phyloP scores from a whole-genome alignment of 148 eudicot genomes.

The Rhododendron ovatum region DNA sequence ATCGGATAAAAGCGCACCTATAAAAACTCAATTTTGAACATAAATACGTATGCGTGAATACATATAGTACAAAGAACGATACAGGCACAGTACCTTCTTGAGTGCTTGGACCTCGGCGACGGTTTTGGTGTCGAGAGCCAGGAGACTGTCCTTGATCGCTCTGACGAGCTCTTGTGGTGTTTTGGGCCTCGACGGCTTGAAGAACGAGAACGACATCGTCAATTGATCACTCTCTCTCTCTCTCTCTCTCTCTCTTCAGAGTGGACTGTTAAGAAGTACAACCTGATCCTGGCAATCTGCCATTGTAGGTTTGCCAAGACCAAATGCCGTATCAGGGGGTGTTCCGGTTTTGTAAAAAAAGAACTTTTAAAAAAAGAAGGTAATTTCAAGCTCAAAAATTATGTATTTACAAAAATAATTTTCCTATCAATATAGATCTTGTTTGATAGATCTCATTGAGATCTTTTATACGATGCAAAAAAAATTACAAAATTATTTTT shows the following conservation, averaged over 20 bases:
- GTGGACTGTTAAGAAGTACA: background rate
- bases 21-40: background rate
- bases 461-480: no score
- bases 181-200: constrained; percentile 50
- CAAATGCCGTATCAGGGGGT: background rate
- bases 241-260: background rate
- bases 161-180: constrained; percentile 46
- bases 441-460: no score
- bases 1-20: background rate
- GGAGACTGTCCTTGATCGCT: constrained; percentile 67
- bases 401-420: no score
- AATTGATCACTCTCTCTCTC: background rate
- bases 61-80: background rate
- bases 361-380: no score
- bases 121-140: constrained; percentile 78
- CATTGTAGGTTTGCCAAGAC: background rate
- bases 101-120: constrained; percentile 83
- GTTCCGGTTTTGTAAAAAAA: no score
- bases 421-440: no score
- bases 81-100: constrained; percentile 53
- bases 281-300: background rate
- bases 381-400: no score
- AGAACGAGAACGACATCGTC: constrained; percentile 40
- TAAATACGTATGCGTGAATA: background rate
- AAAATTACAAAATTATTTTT: no score